Evolutionary conservation across 805 yeast species (phyloP), one percentile per base, ranked within the genome.

Genomic region (Pichia membranifaciens): DNA sequence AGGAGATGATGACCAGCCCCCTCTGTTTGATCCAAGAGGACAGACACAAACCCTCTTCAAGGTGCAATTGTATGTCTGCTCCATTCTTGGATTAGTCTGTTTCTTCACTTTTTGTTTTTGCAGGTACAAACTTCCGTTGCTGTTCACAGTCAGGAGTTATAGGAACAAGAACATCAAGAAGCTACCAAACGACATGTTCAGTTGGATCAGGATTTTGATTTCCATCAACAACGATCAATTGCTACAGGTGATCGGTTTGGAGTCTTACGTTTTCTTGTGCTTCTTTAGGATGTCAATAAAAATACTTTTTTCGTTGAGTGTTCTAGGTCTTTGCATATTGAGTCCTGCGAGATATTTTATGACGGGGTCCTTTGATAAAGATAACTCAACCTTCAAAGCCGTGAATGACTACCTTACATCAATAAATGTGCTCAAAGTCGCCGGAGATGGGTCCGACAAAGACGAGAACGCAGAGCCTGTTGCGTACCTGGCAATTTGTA

Each of bases 201-300:
- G 80, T 1, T 79, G 84, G 84, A 67, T 78, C 3, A 70, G 70
- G 1, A 69, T 74, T 3, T 64, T 79, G 15, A 68, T 67, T 54
- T 58, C 64, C 12, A 72, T 78, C 16, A 65, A 66, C 34, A 79
- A 76, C 51, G 73, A 72, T 18, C 80, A 78, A 55, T 67, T 79
- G 4, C 58, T 79, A 41, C 76, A 76, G 38, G 73, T 76, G 40
- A 80, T 82, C 4, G 83, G 83, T 0, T 59, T 78, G 21, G 83
- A 78, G 58, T 78, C 82, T 0, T 76, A 74, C 54, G 83, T 78
- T 38, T 77, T 76, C 49, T 61, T 78, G 9, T 73, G 78, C n/a
- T 77, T 78, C 58, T 78, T 78, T 65, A 73, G 73, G 50, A 74
- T 78, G 81, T 69, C 76, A 44, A 76, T 78, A 40, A 68, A 67